A percentile compares a stretch with the other conserved stretches of the same genome.
phyloP scores from a whole-genome alignment of 805 yeast genomes.

The Saccharomycopsis microspora region DNA sequence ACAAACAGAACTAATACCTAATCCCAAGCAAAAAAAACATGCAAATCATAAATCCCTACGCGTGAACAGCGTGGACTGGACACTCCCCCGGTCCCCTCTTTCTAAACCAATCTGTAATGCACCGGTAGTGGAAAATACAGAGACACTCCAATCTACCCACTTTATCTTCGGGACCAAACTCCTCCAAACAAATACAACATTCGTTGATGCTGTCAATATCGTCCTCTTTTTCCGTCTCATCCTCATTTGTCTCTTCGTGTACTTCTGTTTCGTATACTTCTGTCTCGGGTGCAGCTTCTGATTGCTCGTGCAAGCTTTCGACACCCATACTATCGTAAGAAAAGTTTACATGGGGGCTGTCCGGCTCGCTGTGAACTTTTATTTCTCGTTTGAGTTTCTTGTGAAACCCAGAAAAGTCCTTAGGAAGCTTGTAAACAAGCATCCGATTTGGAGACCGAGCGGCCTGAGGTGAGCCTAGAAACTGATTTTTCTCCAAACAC shows the following conservation, averaged over 20 bases:
- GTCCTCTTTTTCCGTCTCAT: neutral
- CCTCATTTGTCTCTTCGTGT: neutral
- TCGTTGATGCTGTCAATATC: slow-evolving; percentile 42
- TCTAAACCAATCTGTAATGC: slow-evolving; percentile 87
- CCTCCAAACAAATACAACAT: slow-evolving; percentile 92
- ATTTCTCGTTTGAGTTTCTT: neutral
- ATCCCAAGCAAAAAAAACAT: neutral
- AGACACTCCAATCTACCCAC: slow-evolving; percentile 90
- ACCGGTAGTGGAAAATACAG: slow-evolving; percentile 85
- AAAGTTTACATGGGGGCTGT: neutral
- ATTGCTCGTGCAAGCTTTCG: slow-evolving; percentile 1
- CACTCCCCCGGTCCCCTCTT: slow-evolving; percentile 79
- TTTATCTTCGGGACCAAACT: slow-evolving; percentile 71
- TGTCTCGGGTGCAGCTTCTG: neutral
- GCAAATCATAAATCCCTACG: neutral
- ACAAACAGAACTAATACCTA: neutral
- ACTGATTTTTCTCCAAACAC: slow-evolving; percentile 54
- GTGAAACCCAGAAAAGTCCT: slow-evolving; percentile 2
- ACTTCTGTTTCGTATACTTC: neutral
- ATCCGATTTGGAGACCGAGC: slow-evolving; percentile 60
- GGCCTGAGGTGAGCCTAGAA: slow-evolving; percentile 49
- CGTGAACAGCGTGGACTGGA: slow-evolving; percentile 61
- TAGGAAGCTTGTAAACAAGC: slow-evolving; percentile 55
- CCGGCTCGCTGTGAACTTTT: neutral
- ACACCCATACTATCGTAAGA: neutral